A percentile compares a stretch with the other conserved stretches of the same genome.
These are phyloP conservation scores for Corylus avellana DNA, from an alignment of 306 rosid species.

Conservation along the genomic window DNA sequence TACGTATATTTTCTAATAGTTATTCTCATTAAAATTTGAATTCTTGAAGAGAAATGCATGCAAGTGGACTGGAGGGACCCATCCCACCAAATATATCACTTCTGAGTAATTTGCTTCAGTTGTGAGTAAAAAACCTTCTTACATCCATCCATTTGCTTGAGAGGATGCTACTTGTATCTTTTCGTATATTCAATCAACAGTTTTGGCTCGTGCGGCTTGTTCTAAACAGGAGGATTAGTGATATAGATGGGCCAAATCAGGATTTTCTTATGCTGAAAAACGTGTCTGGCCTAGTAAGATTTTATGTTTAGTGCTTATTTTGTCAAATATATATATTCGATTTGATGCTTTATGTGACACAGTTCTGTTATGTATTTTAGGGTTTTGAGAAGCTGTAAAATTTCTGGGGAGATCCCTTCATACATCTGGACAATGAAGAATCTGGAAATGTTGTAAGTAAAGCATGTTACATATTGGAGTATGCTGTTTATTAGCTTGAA, in stretches of 20 bases:
- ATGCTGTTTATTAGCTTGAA: background rate
- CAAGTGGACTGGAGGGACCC: constrained; percentile 88
- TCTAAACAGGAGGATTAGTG: constrained; percentile 71
- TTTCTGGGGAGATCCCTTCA: constrained; percentile 72
- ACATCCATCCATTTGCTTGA: background rate
- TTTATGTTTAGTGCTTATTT: constrained; percentile 55
- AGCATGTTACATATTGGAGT: constrained; percentile 16
- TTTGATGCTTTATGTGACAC: constrained; percentile 34
- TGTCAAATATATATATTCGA: constrained; percentile 7
- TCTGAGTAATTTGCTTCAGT: constrained; percentile 45
- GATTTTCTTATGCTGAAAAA: constrained; percentile 56
- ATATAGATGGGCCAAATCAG: constrained; percentile 66
- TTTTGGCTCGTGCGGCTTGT: constrained; percentile 13
- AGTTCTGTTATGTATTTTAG: constrained; percentile 40
- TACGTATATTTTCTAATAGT: background rate
- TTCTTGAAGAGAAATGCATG: constrained; percentile 73
- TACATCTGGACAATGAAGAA: constrained; percentile 59
- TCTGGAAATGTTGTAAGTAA: constrained; percentile 62
- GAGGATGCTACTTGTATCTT: constrained; percentile 7
- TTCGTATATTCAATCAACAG: constrained; percentile 1
- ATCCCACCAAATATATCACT: constrained; percentile 67
- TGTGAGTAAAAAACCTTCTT: constrained; percentile 57
- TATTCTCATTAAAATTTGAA: constrained; percentile 29
- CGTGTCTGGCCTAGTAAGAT: constrained; percentile 41
- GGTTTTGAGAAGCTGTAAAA: constrained; percentile 80